Conservation (phyloP, 495 filamentous ascomycete genomes). For the Pyrenula massariospora region DNA sequence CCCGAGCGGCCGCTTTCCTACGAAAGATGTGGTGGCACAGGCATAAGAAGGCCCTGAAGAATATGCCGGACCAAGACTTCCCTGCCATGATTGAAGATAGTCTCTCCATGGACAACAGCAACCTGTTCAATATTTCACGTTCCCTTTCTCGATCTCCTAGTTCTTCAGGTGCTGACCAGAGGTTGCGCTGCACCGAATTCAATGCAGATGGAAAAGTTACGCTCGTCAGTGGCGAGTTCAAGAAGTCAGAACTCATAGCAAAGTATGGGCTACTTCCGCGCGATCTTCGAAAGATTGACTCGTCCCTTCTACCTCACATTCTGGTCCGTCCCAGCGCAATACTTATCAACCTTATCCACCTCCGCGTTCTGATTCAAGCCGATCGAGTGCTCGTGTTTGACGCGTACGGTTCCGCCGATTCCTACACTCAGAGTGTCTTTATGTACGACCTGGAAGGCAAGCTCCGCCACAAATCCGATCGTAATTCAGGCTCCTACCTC, state of each 20-base stretch:
- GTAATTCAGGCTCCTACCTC: slow-evolving; percentile 28
- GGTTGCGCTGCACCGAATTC: slow-evolving; percentile 87
- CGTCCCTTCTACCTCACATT: slow-evolving; percentile 94
- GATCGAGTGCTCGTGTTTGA: slow-evolving; percentile 93
- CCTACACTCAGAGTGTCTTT: slow-evolving; percentile 88
- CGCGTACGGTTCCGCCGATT: slow-evolving; percentile 87
- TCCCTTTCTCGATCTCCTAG: slow-evolving; percentile 25
- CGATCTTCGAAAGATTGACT: slow-evolving; percentile 95
- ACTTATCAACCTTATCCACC: slow-evolving; percentile 84
- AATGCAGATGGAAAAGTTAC: slow-evolving; percentile 88
- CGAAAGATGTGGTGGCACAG: slow-evolving; percentile 41
- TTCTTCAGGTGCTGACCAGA: slow-evolving; percentile 59
- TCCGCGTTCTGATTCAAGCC: slow-evolving; percentile 87
- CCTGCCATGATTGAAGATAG: slow-evolving; percentile 24
- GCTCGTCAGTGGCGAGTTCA: slow-evolving; percentile 91
- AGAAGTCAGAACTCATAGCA: slow-evolving; percentile 90
- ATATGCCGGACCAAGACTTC: slow-evolving; percentile 15
- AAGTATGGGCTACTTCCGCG: slow-evolving; percentile 96
- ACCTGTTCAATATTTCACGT: slow-evolving; percentile 39
- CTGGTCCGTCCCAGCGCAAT: slow-evolving; percentile 90
- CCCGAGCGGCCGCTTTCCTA: slow-evolving; percentile 30
- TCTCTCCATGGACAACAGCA: slow-evolving; percentile 5
- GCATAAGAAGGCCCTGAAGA: slow-evolving; percentile 18
- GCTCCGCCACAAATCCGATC: slow-evolving; percentile 39
- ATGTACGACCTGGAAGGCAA: slow-evolving; percentile 80